These are phyloP conservation scores for Penstemon davidsonii DNA, from an alignment of 257 asterid genomes.

Conservation along the genomic window DNA sequence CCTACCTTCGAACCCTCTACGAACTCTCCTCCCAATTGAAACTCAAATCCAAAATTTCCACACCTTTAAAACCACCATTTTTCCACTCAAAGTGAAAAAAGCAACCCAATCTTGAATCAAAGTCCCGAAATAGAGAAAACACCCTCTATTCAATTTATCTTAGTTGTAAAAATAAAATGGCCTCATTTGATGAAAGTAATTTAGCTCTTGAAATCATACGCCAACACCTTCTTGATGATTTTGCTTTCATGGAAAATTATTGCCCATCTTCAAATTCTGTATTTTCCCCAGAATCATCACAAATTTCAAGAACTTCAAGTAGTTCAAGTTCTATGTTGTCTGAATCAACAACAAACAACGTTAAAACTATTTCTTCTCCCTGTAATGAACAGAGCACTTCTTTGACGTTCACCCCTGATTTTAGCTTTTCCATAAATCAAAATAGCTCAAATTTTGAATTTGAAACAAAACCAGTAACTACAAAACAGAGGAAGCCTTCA, in stretches of 20 bases:
- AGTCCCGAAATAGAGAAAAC: neutral
- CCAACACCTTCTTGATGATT: conserved; percentile 73
- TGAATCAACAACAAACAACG: conserved; percentile 16
- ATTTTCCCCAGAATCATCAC: conserved; percentile 28
- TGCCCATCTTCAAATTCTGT: conserved; percentile 13
- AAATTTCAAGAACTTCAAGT: conserved; percentile 48
- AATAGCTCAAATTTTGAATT: conserved; percentile 30
- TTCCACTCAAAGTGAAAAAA: conserved; percentile 41
- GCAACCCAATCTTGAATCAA: neutral
- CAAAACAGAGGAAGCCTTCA: conserved; percentile 51
- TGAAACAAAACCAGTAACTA: conserved; percentile 33
- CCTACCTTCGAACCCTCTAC: conserved; percentile 37
- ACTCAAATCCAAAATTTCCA: neutral
- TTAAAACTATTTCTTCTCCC: conserved; percentile 10
- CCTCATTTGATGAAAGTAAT: conserved; percentile 41
- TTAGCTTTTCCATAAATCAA: conserved; percentile 28
- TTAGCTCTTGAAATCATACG: conserved; percentile 72
- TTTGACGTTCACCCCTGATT: neutral
- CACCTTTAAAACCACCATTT: conserved; percentile 40
- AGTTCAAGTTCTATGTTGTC: conserved; percentile 33
- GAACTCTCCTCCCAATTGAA: conserved; percentile 28
- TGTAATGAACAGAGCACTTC: conserved; percentile 14
- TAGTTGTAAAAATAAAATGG: conserved; percentile 30
- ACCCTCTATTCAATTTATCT: neutral
- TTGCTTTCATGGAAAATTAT: conserved; percentile 46